These are phyloP conservation scores for Botrytis paeoniae DNA, from an alignment of 2,329 filamentous ascomycete species.

Conservation along the genomic window DNA sequence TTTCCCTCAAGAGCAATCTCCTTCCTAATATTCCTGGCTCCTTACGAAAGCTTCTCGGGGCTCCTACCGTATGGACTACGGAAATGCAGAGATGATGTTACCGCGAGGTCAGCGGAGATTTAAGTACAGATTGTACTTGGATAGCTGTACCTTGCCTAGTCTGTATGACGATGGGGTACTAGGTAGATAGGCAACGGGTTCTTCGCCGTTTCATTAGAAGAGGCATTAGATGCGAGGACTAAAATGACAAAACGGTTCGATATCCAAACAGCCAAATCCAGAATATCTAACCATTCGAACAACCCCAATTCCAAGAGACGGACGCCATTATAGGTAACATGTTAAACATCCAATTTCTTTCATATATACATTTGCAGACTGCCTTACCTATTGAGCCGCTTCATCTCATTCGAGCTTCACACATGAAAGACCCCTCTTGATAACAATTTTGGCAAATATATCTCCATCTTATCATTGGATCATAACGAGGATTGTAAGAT, in stretches of 20 bases:
- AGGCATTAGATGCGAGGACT: background rate
- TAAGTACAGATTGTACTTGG: background rate
- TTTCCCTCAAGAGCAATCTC: background rate
- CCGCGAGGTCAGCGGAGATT: background rate
- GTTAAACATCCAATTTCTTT: background rate
- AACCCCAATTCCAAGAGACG: background rate
- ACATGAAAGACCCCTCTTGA: background rate
- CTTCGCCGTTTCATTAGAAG: background rate
- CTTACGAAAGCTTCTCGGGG: background rate
- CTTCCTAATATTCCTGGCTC: background rate
- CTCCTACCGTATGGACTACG: background rate
- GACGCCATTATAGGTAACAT: background rate
- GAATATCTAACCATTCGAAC: background rate
- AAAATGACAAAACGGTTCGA: background rate
- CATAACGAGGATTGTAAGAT: background rate
- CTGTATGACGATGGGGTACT: background rate
- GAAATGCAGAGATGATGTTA: background rate
- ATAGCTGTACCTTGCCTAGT: background rate
- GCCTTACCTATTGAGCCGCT: background rate
- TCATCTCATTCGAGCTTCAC: background rate
- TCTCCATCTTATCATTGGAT: conserved; percentile 13
- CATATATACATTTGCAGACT: background rate
- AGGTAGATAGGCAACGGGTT: background rate
- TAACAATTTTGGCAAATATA: conserved; percentile 9
- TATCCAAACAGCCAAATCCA: background rate